phyloP scores from a whole-genome alignment of 2,329 filamentous ascomycete species.

The Colletotrichum sidae region DNA sequence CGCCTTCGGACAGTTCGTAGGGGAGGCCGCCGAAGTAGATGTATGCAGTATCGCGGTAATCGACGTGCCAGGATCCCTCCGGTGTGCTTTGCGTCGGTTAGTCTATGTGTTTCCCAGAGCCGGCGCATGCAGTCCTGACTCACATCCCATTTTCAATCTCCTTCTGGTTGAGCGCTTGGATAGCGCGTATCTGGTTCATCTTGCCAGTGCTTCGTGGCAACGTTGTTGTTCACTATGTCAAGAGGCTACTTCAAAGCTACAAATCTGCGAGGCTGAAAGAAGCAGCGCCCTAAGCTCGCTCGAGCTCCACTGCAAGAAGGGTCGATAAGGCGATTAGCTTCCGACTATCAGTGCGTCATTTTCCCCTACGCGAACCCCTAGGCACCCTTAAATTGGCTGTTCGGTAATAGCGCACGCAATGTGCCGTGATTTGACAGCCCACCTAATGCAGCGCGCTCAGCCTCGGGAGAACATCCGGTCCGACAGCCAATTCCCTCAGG shows the following conservation, averaged over 20 bases:
- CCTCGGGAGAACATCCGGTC: slow-evolving; percentile 37
- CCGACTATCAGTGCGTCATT: slow-evolving; percentile 33
- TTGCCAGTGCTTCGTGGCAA: slow-evolving; percentile 36
- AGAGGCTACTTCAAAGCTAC: slow-evolving; percentile 2
- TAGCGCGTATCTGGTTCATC: slow-evolving; percentile 96
- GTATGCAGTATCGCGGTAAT: slow-evolving; percentile 97
- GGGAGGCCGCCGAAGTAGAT: slow-evolving; percentile 95
- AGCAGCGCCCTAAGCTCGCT: slow-evolving; percentile 10
- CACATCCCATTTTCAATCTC: slow-evolving; percentile 91
- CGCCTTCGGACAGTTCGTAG: slow-evolving; percentile 93
- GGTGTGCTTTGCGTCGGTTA: slow-evolving; percentile 63
- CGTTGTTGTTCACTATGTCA: neutral
- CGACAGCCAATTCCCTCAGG: slow-evolving; percentile 31
- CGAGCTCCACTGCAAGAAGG: slow-evolving; percentile 15
- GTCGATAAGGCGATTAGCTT: slow-evolving; percentile 11
- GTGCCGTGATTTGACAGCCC: slow-evolving; percentile 18
- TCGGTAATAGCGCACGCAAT: slow-evolving; percentile 15
- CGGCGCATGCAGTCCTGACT: slow-evolving; percentile 47
- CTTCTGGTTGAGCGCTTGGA: slow-evolving; percentile 91
- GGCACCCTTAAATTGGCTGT: slow-evolving; percentile 27
- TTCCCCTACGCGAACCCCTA: slow-evolving; percentile 11
- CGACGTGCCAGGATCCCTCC: slow-evolving; percentile 94
- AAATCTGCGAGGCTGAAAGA: slow-evolving; percentile 34
- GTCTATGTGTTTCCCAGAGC: slow-evolving; percentile 24
- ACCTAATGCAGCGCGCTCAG: neutral